Conservation (phyloP, 2,329 filamentous ascomycete species). For the Calycina herbarum region DNA sequence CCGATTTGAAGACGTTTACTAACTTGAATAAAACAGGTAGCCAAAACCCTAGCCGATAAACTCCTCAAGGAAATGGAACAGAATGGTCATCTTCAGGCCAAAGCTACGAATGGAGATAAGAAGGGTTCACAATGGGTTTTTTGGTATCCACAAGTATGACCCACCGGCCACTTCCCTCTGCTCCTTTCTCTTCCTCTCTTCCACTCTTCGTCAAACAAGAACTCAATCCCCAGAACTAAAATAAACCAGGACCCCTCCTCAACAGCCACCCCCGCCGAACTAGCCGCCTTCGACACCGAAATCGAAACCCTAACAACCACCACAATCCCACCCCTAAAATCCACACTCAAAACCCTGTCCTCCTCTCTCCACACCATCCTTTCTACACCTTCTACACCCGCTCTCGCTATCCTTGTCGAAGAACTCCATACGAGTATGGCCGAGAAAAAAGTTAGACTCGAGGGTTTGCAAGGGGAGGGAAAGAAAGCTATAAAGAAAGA, state of each 20-base stretch:
- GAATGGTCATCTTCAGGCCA: constrained; percentile 57
- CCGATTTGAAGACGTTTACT: too few species aligned
- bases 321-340: constrained; percentile 48
- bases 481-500: constrained; percentile 42
- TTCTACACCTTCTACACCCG: constrained; percentile 49
- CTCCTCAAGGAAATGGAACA: constrained; percentile 63
- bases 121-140: constrained; percentile 39
- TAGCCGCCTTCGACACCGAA: constrained; percentile 49
- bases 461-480: not conserved
- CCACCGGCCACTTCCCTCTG: too few species aligned
- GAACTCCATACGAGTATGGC: constrained; percentile 47
- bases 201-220: too few species aligned
- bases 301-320: constrained; percentile 46
- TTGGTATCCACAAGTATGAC: constrained; percentile 34
- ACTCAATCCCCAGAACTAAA: not conserved
- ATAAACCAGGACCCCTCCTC: constrained; percentile 48
- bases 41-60: constrained; percentile 56
- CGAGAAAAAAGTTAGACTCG: constrained; percentile 43
- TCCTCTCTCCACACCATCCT: constrained; percentile 42
- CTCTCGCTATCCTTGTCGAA: constrained; percentile 47
- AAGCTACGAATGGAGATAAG: constrained; percentile 35
- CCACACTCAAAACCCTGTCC: constrained; percentile 49
- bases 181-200: too few species aligned
- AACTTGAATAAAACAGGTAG: constrained; percentile 23
- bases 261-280: constrained; percentile 47